Base-by-base conservation (phyloP, 2,329 filamentous ascomycete species). In the Aspergillus brasiliensis region DNA sequence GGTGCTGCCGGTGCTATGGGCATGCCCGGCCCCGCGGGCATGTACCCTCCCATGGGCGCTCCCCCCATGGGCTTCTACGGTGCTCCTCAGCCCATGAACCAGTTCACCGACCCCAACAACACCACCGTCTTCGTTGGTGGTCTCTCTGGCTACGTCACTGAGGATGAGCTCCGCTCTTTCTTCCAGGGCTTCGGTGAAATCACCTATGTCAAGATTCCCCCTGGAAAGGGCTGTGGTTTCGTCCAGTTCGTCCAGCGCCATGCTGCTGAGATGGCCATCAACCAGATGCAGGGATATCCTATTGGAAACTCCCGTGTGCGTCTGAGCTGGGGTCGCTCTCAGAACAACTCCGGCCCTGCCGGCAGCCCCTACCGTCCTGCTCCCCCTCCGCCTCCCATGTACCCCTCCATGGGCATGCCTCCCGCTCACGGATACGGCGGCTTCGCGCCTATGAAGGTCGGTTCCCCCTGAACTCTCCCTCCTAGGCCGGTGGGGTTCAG, bases 161-260 rank as follows among this genome's bases (percentile, higher is more conserved):
- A 99, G 82, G 95, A 99, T 72, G 95, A 99, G 83, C 89, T 99
- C n/a, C 92, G 95, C 65, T 97, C 93, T 0, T 99, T 99, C 86
- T 99, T 99, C 89, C 95, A 99, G 79, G 95, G 95, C 70, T 99
- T 99, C 66, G 95, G 95, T 62, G 95, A 99, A 78, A 99, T 99
- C 75, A 99, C 95, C 71, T 99, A 99, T 77, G 95, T 99, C 82
- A 99, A 99, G 88, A 99, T 99, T 61, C 95, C 95, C 56, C 94
- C 95, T 66, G 95, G 95, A 81, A 99, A 99, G 86, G 95, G 95
- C 69, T 99, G 95, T 74, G 95, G 95, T 60, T 99, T 99, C 75
- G 95, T 99, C 61, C 95, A 99, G 80, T 99, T 99, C 71, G 95
- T 99, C 59, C 95, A 99, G 82, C 92, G 95, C 67, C 95, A 99